A percentile compares a stretch with the other conserved stretches of the same genome.
Evolutionary conservation across 83 land plant species (phyloP).

Genomic region (Diphasiastrum complanatum): DNA sequence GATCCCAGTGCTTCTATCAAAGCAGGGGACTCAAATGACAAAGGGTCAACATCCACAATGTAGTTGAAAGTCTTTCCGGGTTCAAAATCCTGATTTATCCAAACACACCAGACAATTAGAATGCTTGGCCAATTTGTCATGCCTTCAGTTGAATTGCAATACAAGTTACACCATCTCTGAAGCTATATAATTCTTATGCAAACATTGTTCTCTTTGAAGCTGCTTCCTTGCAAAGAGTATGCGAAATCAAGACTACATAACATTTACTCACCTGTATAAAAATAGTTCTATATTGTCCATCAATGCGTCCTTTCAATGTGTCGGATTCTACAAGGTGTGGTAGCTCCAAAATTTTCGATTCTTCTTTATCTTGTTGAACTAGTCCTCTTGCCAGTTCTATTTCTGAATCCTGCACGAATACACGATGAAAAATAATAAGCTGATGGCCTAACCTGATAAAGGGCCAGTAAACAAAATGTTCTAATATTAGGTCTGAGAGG

Average conservation of each 20-base stretch:
- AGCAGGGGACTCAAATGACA: constrained; percentile 32
- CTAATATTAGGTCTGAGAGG: no score
- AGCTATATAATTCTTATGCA: no score
- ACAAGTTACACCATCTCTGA: no score
- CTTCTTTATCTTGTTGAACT: constrained; percentile 38
- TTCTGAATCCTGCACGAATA: constrained; percentile 46
- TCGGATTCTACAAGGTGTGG: constrained; percentile 38
- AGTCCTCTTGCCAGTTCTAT: constrained; percentile 45
- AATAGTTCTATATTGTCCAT: constrained; percentile 40
- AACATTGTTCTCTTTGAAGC: not conserved
- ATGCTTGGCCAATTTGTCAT: not conserved
- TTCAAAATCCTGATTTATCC: constrained; percentile 30
- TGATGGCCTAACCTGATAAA: no score
- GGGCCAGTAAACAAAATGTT: no score
- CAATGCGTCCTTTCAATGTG: constrained; percentile 33
- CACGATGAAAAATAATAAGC: no score
- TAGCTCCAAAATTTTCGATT: constrained; percentile 42
- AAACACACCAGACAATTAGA: not conserved
- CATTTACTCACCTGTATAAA: no score
- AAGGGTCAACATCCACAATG: constrained; percentile 46
- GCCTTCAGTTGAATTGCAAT: not conserved
- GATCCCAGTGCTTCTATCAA: constrained; percentile 26
- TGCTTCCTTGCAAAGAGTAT: not conserved
- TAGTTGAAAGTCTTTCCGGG: constrained; percentile 31
- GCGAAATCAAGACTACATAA: constrained; percentile 18